phyloP scores from a whole-genome alignment of 441 rosid genomes.

The Gossypium gossypioides region DNA sequence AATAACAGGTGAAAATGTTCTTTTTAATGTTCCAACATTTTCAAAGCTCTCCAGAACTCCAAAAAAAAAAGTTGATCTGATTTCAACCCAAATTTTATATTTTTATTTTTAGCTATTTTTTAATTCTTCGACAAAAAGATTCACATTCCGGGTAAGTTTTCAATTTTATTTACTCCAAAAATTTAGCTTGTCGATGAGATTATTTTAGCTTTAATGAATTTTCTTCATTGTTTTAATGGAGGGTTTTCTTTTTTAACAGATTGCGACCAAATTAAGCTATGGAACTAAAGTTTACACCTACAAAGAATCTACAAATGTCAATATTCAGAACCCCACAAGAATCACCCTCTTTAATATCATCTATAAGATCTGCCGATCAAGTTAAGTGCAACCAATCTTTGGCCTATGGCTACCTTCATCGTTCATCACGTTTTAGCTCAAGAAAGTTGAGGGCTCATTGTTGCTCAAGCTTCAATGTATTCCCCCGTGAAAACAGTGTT shows the following conservation, averaged over 20 bases:
- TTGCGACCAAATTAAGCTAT: constrained; percentile 7
- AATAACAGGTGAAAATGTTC: not conserved
- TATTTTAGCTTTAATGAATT: not conserved
- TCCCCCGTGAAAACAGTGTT: constrained; percentile 17
- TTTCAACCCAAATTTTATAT: no score
- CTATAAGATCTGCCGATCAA: constrained; percentile 5
- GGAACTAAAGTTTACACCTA: constrained; percentile 15
- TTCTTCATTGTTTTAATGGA: not conserved
- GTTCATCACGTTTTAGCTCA: constrained; percentile 11
- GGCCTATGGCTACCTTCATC: not conserved
- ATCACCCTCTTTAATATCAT: constrained; percentile 6
- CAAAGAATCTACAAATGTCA: not conserved
- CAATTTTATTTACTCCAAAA: not conserved
- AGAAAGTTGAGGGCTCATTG: not conserved
- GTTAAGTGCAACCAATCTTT: constrained; percentile 2
- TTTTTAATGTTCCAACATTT: not conserved
- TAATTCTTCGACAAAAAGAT: not conserved
- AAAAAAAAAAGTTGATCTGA: not conserved
- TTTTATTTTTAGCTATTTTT: no score
- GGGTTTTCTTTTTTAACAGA: not conserved
- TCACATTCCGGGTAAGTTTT: not conserved
- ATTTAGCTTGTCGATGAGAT: not conserved
- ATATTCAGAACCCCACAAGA: constrained; percentile 13
- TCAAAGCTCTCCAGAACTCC: not conserved
- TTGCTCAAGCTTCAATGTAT: constrained; percentile 24